Conservation (phyloP, 345 rosid genomes). For the Brassica napus region DNA sequence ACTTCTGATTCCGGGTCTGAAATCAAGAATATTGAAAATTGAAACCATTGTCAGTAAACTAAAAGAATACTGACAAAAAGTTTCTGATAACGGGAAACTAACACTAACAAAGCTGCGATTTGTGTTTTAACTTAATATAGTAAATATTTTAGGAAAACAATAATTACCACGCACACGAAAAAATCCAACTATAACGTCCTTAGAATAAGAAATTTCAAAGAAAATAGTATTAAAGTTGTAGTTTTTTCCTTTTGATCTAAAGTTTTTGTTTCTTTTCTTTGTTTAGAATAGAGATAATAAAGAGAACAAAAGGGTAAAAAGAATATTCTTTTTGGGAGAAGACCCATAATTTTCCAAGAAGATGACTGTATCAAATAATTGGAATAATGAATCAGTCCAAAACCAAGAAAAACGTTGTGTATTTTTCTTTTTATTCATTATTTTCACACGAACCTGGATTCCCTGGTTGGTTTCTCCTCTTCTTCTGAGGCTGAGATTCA, state of each 20-base stretch:
- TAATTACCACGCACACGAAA: background rate
- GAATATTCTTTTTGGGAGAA: slow-evolving; percentile 37
- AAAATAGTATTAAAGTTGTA: background rate
- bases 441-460: slow-evolving; percentile 71
- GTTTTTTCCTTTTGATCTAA: background rate
- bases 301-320: slow-evolving; percentile 21
- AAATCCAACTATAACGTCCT: background rate
- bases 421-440: background rate
- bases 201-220: background rate
- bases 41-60: background rate
- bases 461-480: slow-evolving; percentile 84
- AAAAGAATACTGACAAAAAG: background rate
- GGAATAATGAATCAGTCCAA: slow-evolving; percentile 17
- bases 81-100: background rate
- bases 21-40: background rate
- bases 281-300: background rate
- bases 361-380: slow-evolving; percentile 36
- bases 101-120: background rate
- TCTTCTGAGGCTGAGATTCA: slow-evolving; percentile 56
- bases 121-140: background rate
- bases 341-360: slow-evolving; percentile 32
- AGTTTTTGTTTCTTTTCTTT: background rate
- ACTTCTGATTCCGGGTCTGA: slow-evolving; percentile 90
- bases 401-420: background rate
- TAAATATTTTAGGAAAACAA: background rate